Evolutionary conservation across 352 stramenopile genomes (phyloP).

Genomic region (Blastocystis sp.): DNA sequence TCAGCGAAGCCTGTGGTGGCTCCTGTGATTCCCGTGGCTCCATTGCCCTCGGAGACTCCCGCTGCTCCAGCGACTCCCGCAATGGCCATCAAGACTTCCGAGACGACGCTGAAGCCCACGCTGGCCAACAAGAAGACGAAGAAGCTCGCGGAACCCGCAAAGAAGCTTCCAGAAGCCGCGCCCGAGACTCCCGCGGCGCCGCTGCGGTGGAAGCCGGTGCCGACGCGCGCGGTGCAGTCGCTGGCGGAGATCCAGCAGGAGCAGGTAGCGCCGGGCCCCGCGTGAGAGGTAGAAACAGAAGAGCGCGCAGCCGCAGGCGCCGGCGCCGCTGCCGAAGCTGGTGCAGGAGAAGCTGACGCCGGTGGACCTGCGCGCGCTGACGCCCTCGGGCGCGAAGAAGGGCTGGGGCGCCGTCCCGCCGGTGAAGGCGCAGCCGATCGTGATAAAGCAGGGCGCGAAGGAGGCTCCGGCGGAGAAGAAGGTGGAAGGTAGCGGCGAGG

Average conservation of each 20-base stretch:
- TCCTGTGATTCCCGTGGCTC: too few relatives aligned
- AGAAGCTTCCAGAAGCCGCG: neutral
- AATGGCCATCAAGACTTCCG: neutral
- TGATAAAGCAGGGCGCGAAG: neutral
- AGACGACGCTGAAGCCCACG: too few relatives aligned
- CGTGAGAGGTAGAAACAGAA: neutral
- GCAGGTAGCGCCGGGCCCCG: neutral
- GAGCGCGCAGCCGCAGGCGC: too few relatives aligned
- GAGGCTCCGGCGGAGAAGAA: neutral
- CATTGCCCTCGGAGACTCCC: too few relatives aligned
- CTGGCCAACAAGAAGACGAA: too few relatives aligned
- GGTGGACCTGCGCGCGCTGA: neutral
- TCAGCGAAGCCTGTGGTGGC: too few relatives aligned
- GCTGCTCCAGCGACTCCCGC: too few relatives aligned
- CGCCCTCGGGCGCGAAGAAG: neutral
- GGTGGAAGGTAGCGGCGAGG: neutral
- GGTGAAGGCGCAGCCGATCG: constrained; percentile 5
- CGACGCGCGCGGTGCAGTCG: neutral
- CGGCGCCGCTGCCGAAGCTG: neutral
- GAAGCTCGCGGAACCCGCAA: too few relatives aligned
- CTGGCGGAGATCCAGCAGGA: constrained; percentile 32
- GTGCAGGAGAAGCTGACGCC: neutral
- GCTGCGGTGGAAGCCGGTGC: neutral
- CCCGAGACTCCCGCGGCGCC: neutral
- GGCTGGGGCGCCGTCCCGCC: neutral